These are phyloP conservation scores for Fragaria vesca DNA, from an alignment of 306 rosid species.

Conservation along the genomic window DNA sequence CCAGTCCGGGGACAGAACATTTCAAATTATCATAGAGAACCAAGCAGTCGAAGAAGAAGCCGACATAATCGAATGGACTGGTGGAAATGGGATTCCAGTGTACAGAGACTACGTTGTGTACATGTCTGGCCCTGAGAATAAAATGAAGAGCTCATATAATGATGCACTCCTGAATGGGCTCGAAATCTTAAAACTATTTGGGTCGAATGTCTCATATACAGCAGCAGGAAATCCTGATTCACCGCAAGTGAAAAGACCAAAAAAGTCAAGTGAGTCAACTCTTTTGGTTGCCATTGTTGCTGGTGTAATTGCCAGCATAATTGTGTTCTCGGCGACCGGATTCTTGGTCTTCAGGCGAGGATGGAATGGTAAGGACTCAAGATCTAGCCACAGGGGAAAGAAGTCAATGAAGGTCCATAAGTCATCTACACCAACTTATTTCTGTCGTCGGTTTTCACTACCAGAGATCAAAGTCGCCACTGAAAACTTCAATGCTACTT, in stretches of 20 bases:
- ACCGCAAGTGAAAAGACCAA: slow-evolving; percentile 13
- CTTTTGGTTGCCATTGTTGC: neutral
- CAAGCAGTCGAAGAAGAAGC: neutral
- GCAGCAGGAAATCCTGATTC: slow-evolving; percentile 16
- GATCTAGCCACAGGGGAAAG: neutral
- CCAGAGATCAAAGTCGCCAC: slow-evolving; percentile 39
- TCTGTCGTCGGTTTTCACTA: slow-evolving; percentile 26
- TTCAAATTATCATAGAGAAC: slow-evolving; percentile 27
- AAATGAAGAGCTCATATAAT: neutral
- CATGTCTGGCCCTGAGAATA: accelerated
- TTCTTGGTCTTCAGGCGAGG: neutral
- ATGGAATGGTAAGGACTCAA: neutral
- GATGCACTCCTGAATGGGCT: slow-evolving; percentile 48
- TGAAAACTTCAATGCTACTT: slow-evolving; percentile 19
- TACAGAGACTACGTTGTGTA: slow-evolving; percentile 21
- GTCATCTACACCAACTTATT: neutral
- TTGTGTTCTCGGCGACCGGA: neutral
- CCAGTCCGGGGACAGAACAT: neutral
- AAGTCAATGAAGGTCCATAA: slow-evolving; percentile 12
- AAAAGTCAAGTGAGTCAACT: neutral
- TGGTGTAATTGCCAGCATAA: slow-evolving; percentile 7
- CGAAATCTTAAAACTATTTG: slow-evolving; percentile 46
- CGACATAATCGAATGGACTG: slow-evolving; percentile 16
- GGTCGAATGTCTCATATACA: neutral
- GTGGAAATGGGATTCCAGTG: neutral